Evolutionary conservation across 345 rosid genomes (phyloP).

Genomic region (Eutrema yunnanense): DNA sequence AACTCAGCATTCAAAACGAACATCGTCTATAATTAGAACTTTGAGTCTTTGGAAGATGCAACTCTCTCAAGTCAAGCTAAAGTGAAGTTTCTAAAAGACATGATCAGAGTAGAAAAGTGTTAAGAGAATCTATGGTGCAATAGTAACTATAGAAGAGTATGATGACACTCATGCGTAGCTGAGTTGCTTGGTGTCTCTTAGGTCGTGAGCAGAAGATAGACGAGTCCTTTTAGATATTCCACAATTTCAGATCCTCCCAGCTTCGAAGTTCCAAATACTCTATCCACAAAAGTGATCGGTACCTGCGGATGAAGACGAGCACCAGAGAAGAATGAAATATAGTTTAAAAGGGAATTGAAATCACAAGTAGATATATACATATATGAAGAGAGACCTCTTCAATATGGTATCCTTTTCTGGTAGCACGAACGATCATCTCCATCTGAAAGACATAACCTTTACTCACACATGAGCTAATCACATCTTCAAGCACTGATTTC

Average conservation of each 20-base stretch:
- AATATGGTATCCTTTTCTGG: constrained; percentile 78
- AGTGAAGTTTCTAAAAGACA: not conserved
- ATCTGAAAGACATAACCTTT: constrained; percentile 97
- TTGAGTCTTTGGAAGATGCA: no score
- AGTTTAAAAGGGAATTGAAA: not conserved
- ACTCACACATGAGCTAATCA: constrained; percentile 77
- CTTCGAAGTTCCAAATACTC: constrained; percentile 94
- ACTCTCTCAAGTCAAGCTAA: no score
- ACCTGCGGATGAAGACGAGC: constrained; percentile 48
- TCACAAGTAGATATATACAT: not conserved
- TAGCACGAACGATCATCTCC: constrained; percentile 99
- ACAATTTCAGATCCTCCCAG: constrained; percentile 98
- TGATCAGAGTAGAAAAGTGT: constrained; percentile 2
- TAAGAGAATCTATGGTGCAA: constrained; percentile 2
- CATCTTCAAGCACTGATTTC: constrained; percentile 80
- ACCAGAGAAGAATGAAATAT: not conserved
- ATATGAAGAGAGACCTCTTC: constrained; percentile 52
- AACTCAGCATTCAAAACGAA: no score
- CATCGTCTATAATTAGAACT: no score
- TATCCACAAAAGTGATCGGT: constrained; percentile 88
- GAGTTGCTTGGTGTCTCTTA: constrained; percentile 25
- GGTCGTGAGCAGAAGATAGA: constrained; percentile 75
- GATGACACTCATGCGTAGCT: not conserved
- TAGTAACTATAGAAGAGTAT: not conserved
- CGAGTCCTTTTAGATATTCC: constrained; percentile 87